These are phyloP conservation scores for Leucoagaricus sp. DNA, from an alignment of 1,284 basidiomycete genomes.

Conservation along the genomic window DNA sequence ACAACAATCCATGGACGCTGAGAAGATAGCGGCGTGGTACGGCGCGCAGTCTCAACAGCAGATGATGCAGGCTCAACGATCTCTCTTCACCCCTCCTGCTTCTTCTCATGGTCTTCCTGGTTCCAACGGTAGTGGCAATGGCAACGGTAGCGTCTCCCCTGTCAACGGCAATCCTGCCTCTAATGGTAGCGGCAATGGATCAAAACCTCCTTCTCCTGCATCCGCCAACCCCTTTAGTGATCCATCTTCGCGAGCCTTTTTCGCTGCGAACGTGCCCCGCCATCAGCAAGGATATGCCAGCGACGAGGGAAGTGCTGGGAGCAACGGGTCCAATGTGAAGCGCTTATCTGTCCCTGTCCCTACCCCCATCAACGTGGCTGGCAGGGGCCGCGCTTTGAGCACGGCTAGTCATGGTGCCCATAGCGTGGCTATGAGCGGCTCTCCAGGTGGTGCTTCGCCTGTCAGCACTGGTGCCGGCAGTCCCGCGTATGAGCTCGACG, in stretches of 20 bases:
- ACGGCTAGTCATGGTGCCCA: constrained; percentile 13
- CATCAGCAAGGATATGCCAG: constrained; percentile 16
- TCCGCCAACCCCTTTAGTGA: constrained; percentile 9
- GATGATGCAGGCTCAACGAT: constrained; percentile 29
- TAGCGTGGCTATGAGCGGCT: constrained; percentile 13
- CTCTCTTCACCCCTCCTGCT: constrained; percentile 34
- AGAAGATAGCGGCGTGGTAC: constrained; percentile 23
- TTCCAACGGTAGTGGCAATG: constrained; percentile 18
- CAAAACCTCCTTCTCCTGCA: constrained; percentile 11
- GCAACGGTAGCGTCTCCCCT: constrained; percentile 17
- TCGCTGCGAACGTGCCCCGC: constrained; percentile 5
- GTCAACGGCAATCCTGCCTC: constrained; percentile 12
- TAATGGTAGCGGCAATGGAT: constrained; percentile 9
- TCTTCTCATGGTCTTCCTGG: constrained; percentile 32
- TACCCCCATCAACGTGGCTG: constrained; percentile 7
- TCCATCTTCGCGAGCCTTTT: constrained; percentile 8
- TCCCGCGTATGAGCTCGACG: constrained; percentile 26
- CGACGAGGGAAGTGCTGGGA: constrained; percentile 15
- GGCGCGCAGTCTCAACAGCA: constrained; percentile 23
- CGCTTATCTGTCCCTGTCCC: constrained; percentile 5
- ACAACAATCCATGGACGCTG: constrained; percentile 19
- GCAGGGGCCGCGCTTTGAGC: constrained; percentile 15
- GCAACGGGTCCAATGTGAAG: constrained; percentile 6
- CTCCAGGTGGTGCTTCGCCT: constrained; percentile 16
- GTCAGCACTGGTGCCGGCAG: constrained; percentile 17